A percentile compares a stretch with the other conserved stretches of the same genome.
Evolutionary conservation across 768 basidiomycete species (phyloP).

Genomic region (Suillus spraguei): DNA sequence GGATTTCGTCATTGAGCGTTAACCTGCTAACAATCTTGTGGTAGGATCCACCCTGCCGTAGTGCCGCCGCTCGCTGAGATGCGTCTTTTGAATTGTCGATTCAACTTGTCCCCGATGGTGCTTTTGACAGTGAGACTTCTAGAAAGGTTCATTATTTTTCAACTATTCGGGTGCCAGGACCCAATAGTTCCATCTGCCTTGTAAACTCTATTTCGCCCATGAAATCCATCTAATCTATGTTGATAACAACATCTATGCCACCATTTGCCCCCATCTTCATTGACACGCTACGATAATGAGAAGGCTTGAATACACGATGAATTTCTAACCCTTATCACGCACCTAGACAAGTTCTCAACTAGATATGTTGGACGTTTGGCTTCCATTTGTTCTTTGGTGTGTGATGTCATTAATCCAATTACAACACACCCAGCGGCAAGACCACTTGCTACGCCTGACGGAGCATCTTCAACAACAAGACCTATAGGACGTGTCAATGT

Average conservation of each 20-base stretch:
- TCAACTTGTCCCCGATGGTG: neutral
- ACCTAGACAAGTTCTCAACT: conserved; percentile 74
- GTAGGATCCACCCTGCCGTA: neutral
- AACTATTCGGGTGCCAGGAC: neutral
- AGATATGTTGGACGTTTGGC: conserved; percentile 67
- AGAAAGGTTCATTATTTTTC: neutral
- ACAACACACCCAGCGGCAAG: conserved; percentile 83
- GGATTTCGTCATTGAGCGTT: neutral
- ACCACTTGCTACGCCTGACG: conserved; percentile 81
- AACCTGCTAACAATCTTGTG: neutral
- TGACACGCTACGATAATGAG: conserved; percentile 22
- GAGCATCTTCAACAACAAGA: conserved; percentile 92
- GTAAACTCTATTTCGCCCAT: neutral
- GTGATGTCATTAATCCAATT: conserved; percentile 81
- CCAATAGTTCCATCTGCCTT: neutral
- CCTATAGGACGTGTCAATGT: conserved; percentile 40
- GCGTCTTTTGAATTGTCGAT: neutral
- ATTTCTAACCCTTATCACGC: conserved; percentile 19
- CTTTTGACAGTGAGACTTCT: neutral
- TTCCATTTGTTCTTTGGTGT: conserved; percentile 68
- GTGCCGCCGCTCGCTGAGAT: neutral
- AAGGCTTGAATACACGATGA: conserved; percentile 7
- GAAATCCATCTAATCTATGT: conserved; percentile 27
- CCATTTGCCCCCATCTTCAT: conserved; percentile 37
- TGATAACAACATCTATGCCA: conserved; percentile 47